Percentiles rank a stretch among this genome's conserved stretches.
These are phyloP conservation scores for Chaetomium olivaceum DNA, from an alignment of 2,329 filamentous ascomycete genomes.

Conservation along the genomic window DNA sequence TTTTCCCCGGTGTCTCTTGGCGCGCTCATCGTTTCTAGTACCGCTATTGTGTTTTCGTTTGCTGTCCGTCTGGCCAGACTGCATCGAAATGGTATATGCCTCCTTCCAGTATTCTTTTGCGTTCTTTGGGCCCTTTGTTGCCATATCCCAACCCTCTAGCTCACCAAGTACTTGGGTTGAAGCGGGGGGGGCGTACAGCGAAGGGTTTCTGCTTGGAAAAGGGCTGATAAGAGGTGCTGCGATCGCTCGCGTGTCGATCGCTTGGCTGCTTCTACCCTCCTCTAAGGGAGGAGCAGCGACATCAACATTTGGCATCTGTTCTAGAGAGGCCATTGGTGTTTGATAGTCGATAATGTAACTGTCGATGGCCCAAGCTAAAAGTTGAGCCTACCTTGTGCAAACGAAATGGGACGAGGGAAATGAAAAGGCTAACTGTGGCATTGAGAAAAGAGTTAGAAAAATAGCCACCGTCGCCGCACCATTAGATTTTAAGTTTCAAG, in stretches of 20 bases:
- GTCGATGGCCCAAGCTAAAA: too few species aligned
- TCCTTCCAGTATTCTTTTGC: conserved; percentile 6
- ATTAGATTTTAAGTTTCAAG: background rate
- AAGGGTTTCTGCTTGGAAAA: background rate
- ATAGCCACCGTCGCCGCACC: background rate
- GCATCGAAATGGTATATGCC: background rate
- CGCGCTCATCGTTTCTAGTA: background rate
- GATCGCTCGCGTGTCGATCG: background rate
- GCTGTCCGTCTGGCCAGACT: background rate
- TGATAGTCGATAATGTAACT: too few species aligned
- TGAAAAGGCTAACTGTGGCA: background rate
- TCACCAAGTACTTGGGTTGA: background rate
- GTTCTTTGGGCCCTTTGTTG: background rate
- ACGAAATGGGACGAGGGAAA: background rate
- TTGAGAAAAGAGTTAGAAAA: background rate
- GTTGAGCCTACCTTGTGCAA: too few species aligned
- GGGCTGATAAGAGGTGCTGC: background rate
- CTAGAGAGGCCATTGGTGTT: background rate
- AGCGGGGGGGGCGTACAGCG: background rate
- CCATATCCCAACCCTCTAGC: too few species aligned
- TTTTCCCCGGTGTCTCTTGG: conserved; percentile 4
- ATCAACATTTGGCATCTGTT: background rate
- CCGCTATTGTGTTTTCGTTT: background rate
- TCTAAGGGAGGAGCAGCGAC: background rate
- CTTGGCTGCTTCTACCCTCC: background rate